Percentiles rank a stretch among this genome's conserved stretches.
phyloP scores from a whole-genome alignment of 1,139 yeast genomes.

The Lodderomyces beijingensis region DNA sequence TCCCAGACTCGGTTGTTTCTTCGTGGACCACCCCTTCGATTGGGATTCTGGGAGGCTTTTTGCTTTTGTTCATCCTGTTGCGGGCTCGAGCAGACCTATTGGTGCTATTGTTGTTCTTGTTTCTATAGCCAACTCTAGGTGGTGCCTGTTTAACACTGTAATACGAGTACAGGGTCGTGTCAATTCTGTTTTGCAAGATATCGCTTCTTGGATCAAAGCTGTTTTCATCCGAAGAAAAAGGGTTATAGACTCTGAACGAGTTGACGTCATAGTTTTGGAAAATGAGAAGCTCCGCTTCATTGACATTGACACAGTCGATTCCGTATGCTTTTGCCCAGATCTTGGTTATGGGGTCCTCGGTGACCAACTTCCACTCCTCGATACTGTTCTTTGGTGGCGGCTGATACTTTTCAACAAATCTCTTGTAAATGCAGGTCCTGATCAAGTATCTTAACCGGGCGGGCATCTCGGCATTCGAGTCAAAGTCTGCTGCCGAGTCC shows the following conservation, averaged over 20 bases:
- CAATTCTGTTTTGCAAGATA: constrained; percentile 35
- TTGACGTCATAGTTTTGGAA: constrained; percentile 37
- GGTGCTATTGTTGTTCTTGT: neutral
- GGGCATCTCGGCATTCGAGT: constrained; percentile 45
- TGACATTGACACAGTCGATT: constrained; percentile 46
- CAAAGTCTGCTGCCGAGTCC: constrained; percentile 22
- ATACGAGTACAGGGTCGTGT: constrained; percentile 33
- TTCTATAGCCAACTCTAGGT: constrained; percentile 6
- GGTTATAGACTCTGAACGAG: constrained; percentile 21
- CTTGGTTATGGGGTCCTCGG: constrained; percentile 51
- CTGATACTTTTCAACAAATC: constrained; percentile 27
- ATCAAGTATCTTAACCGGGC: constrained; percentile 44
- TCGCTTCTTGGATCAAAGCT: constrained; percentile 22
- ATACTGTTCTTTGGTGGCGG: constrained; percentile 9
- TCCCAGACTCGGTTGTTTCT: constrained; percentile 16
- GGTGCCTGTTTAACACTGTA: constrained; percentile 8
- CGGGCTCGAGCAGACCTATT: neutral
- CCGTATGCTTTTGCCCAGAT: constrained; percentile 57
- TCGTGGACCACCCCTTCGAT: constrained; percentile 18
- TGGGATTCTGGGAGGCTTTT: constrained; percentile 5
- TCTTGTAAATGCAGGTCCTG: constrained; percentile 48
- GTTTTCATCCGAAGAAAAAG: constrained; percentile 24
- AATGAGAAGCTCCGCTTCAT: constrained; percentile 47
- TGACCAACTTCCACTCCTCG: constrained; percentile 47
- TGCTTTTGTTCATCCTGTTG: neutral